Evolutionary conservation across 306 rosid genomes (phyloP), one percentile per base, ranked within the genome.

Genomic region (Inga laurina): DNA sequence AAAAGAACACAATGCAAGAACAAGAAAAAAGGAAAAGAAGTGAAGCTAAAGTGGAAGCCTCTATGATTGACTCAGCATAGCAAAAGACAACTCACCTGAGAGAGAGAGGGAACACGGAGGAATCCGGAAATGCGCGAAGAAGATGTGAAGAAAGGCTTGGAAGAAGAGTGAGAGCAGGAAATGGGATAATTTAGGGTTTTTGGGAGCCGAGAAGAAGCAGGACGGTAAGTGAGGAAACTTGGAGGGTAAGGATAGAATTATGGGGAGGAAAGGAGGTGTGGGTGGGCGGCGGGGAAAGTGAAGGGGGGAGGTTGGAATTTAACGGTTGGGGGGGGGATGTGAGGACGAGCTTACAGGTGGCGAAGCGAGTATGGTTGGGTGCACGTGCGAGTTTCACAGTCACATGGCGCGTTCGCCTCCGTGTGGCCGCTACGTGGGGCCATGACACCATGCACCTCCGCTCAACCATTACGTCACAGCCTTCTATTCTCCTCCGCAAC

Each of bases 111-210:
- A 62, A 69, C 35, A 46, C 18, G 52, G 37, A 73, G 15, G 35
- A 35, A 76, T 59, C 54, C 75, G n/a, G 37, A 46, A 75, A 80
- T 75, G 86, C 78, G 79, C n/a, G 18, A 51, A 34, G n/a, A 49
- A 79, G 90, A 86, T 78, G 84, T 67, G 85, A 30, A 74, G 71
- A 30, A 76, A 43, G 67, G 35, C 32, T 24, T 19, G 51, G 48
- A 70, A 79, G 71, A 76, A 41, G 43, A 39, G 74, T 51, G 22
- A 70, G 56, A 45, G 45, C 48, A 52, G 56, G 81, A 79, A 66
- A 78, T 41, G 71, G 77, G 39, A 49, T 46, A 37, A 18, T 85
- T 85, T 75, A 85, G 89, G 89, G 89, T 90, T 85, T 88, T 86
- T 5, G 9, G 49, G 14, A 21, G 78, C n/a, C 18, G 71, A 19